Base-by-base conservation (phyloP, 1,284 basidiomycete species). In the Austroboletus novae-zelandiae region DNA sequence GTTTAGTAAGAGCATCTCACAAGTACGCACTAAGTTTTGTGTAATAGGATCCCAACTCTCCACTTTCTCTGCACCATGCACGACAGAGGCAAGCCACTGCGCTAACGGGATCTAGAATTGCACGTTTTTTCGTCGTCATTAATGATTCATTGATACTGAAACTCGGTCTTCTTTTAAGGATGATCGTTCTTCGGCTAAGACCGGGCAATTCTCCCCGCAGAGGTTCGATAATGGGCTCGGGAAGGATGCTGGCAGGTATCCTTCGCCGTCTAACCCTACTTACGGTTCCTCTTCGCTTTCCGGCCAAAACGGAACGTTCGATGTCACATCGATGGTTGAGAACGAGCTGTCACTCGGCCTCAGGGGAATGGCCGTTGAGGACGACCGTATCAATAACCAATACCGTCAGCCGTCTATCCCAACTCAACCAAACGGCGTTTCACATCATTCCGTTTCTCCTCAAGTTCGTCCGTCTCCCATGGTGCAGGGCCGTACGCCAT, bases 361-460 rank as follows among this genome's bases (percentile, higher is more conserved):
- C 47, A 78, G 84, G 52, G 82, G 83, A 9, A 85, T 89, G 80
- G 76, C 72, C 15, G 79, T 84, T 39, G 86, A 85, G 58, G 86
- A 88, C 40, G 83, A 86, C 50, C 74, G 73, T 50, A 50, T 57
- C 53, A 61, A 56, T 23, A 55, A 44, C 42, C 70, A 71, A 51
- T 71, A 68, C 45, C 61, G 63, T 46, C 66, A 66, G 45, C 61
- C 58, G 43, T 45, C 57, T 39, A 40, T 55, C 39, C 50, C 57
- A 47, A 56, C 48, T 43, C 61, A 68, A 42, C 41, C 52, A 29
- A 68, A 62, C 52, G 55, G 52, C 31, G 27, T 61, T 34, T 50
- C 57, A 43, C 57, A 66, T 42, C 53, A 54, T 45, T 55, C 67
- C 31, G 43, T 58, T 48, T 57, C 61, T 47, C 67, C 64, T 41